Base-by-base conservation (phyloP, 2,329 filamentous ascomycete species). In the Trichophyton benhamiae region DNA sequence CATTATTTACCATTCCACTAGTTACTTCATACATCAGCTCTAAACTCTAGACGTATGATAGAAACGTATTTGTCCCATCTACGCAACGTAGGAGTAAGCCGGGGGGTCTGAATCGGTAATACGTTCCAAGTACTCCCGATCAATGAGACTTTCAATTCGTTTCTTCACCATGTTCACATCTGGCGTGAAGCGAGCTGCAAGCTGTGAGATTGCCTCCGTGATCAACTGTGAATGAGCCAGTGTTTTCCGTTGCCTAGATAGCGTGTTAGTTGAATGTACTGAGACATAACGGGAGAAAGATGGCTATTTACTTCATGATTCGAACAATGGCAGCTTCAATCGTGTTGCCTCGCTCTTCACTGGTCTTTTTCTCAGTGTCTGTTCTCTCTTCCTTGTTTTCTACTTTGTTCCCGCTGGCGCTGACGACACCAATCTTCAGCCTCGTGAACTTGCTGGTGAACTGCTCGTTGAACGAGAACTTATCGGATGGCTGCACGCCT, bases 371-470 rank as follows among this genome's bases (percentile, higher is more conserved):
- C 66, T 80, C 76, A 0, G 78, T 80, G 57, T 78, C 75, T 49
- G 73, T 73, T 49, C 83, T 77, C 72, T 86, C 83, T 36, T 79
- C 77, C 59, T 81, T 78, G 59, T 84, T 89, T 75, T 97, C 92
- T 0, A 95, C 88, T 75, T 90, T 94, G 71, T 90, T 95, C 17
- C 86, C 83, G 0, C 85, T 83, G 58, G 84, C 75, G 59, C 80
- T 88, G 66, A 96, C 87, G 3, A 94, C 87, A 22, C 89, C 89
- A 20, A 94, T 89, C 73, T 95, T 95, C 75, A 96, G 89, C 72
- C 89, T 90, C 69, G 94, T 82, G 58, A 88, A 85, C 70, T 89
- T 91, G 75, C 88, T 91, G 57, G 83, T 80, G 75, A 96, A 97
- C 13, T 84, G 79, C 36, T 85, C 78, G 70, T 97, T 96, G 79